These are phyloP conservation scores for Hymenoscyphus infarciens DNA, from an alignment of 2,329 filamentous ascomycete genomes.

Conservation along the genomic window DNA sequence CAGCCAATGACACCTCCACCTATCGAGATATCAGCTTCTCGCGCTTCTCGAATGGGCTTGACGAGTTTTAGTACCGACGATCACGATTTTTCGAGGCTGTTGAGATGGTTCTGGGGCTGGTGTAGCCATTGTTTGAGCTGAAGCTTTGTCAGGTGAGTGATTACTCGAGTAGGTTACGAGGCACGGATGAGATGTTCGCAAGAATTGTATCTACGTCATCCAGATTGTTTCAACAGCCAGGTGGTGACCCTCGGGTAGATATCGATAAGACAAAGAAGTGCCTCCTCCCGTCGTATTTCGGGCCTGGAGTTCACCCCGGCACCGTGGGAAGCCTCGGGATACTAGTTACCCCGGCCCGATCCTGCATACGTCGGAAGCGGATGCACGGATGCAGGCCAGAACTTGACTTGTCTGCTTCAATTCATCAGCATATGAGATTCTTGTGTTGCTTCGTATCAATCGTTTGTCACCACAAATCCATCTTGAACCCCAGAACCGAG, in stretches of 20 bases:
- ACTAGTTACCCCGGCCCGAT: neutral
- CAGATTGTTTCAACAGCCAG: neutral
- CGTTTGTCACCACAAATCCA: conserved; percentile 7
- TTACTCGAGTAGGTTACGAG: neutral
- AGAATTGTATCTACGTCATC: neutral
- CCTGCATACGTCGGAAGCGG: too few relatives aligned
- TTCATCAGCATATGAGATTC: conserved; percentile 3
- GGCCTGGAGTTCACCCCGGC: neutral
- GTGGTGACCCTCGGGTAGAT: neutral
- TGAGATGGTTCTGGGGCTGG: conserved; percentile 19
- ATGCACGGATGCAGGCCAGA: neutral
- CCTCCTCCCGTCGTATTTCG: neutral
- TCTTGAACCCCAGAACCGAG: neutral
- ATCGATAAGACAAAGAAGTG: neutral
- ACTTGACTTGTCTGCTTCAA: neutral
- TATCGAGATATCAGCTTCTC: conserved; percentile 13
- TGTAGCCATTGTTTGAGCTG: conserved; percentile 13
- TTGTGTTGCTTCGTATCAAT: neutral
- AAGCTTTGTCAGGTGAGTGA: neutral
- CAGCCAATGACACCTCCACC: conserved; percentile 88
- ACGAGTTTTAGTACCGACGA: conserved; percentile 30
- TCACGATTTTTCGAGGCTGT: conserved; percentile 32
- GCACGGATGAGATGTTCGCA: neutral
- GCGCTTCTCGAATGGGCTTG: neutral
- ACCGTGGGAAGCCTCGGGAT: neutral